phyloP scores from a whole-genome alignment of 1,284 basidiomycete genomes.

The Cutaneotrichosporon daszewskae region DNA sequence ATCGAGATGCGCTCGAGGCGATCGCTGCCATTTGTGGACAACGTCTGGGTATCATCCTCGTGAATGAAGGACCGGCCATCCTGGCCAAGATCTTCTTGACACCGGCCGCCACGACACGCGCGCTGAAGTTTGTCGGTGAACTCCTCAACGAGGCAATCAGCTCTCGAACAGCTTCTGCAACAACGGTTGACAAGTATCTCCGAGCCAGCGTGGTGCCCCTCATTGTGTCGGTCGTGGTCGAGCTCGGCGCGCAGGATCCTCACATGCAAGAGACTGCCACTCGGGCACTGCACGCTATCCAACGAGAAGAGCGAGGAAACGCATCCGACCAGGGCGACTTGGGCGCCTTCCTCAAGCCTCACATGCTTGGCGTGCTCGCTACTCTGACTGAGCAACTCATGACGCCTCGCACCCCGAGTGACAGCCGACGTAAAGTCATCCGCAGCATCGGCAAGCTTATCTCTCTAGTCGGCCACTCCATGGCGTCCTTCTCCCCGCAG shows the following conservation, averaged over 20 bases:
- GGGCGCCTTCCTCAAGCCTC: constrained; percentile 59
- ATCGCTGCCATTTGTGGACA: constrained; percentile 52
- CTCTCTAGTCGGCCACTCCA: constrained; percentile 62
- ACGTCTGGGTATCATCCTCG: constrained; percentile 57
- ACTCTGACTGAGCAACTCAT: constrained; percentile 73
- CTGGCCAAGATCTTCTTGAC: constrained; percentile 66
- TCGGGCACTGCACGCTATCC: constrained; percentile 60
- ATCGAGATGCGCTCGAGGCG: constrained; percentile 50
- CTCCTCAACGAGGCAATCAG: constrained; percentile 43
- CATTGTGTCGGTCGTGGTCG: constrained; percentile 67
- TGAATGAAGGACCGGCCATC: constrained; percentile 60
- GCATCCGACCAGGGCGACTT: constrained; percentile 47
- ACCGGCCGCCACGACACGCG: constrained; percentile 30
- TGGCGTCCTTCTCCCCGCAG: constrained; percentile 75
- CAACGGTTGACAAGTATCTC: constrained; percentile 42
- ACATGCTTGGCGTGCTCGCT: constrained; percentile 76
- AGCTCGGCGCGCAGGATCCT: constrained; percentile 62
- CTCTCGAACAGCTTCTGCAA: not conserved
- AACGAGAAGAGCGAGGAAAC: constrained; percentile 49
- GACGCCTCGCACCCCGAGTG: constrained; percentile 62
- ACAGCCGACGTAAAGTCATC: constrained; percentile 66
- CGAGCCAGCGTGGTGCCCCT: constrained; percentile 62
- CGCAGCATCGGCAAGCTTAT: constrained; percentile 74
- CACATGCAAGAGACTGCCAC: constrained; percentile 46
- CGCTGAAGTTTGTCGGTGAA: constrained; percentile 60